These are phyloP conservation scores for Zanthoxylum bungeanum DNA, from an alignment of 345 rosid species.

Conservation along the genomic window DNA sequence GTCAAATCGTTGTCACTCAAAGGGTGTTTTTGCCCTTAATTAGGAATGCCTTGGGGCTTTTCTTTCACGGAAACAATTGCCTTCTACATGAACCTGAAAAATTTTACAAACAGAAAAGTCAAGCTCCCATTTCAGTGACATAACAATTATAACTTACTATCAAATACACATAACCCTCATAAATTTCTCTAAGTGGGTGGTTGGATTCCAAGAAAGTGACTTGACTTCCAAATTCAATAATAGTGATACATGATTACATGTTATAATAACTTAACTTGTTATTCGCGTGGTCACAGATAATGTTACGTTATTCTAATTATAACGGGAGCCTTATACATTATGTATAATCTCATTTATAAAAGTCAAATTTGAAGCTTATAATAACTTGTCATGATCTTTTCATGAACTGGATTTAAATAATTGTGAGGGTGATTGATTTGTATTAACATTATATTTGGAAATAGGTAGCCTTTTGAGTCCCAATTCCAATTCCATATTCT, in stretches of 20 bases:
- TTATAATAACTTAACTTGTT: too few species aligned
- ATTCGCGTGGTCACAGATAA: too few species aligned
- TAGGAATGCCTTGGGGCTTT: constrained; percentile 73
- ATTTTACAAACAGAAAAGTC: constrained; percentile 25
- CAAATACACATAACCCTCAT: constrained; percentile 17
- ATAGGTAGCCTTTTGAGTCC: neutral
- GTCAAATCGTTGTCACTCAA: constrained; percentile 31
- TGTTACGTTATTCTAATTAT: too few species aligned
- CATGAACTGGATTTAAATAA: too few species aligned
- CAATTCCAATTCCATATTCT: neutral
- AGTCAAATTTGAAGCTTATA: too few species aligned
- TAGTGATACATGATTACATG: neutral
- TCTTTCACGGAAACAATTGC: constrained; percentile 61
- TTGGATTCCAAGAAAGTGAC: constrained; percentile 23
- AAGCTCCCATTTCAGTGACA: constrained; percentile 30
- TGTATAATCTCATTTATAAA: too few species aligned
- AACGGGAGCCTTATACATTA: too few species aligned
- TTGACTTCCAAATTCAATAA: neutral
- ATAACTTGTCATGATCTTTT: too few species aligned
- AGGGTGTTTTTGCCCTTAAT: constrained; percentile 59
- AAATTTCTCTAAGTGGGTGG: constrained; percentile 36
- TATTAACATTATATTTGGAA: neutral
- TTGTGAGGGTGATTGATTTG: neutral
- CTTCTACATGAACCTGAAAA: constrained; percentile 60
- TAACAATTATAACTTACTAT: neutral